phyloP scores from a whole-genome alignment of 345 rosid species.

The rapeseed (Brassica napus) region DNA sequence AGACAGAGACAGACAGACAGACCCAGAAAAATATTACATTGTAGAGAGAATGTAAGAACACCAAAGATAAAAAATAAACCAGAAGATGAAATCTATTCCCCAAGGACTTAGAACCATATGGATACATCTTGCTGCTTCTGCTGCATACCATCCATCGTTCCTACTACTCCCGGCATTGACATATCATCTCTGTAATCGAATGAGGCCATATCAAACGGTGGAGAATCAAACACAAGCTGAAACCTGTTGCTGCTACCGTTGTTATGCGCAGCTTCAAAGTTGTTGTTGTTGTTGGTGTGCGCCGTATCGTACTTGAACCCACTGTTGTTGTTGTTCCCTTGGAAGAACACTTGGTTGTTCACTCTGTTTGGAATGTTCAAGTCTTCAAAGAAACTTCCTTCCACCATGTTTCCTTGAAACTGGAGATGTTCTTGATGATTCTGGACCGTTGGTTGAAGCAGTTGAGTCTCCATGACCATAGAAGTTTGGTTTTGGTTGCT shows the following conservation, averaged over 20 bases:
- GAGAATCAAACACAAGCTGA: slow-evolving; percentile 59
- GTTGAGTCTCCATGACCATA: slow-evolving; percentile 45
- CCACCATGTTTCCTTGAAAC: slow-evolving; percentile 50
- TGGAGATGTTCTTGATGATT: slow-evolving; percentile 61
- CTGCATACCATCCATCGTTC: slow-evolving; percentile 51
- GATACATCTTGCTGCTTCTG: slow-evolving; percentile 77
- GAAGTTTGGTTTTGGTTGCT: slow-evolving; percentile 54
- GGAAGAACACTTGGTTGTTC: slow-evolving; percentile 48
- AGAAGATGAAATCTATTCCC: slow-evolving; percentile 32
- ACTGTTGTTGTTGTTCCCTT: slow-evolving; percentile 45
- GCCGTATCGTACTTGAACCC: slow-evolving; percentile 24
- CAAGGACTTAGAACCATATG: slow-evolving; percentile 60
- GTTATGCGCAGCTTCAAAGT: slow-evolving; percentile 47
- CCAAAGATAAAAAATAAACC: not conserved
- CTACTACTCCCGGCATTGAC: slow-evolving; percentile 44
- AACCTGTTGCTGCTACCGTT: slow-evolving; percentile 42
- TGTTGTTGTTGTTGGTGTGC: slow-evolving; percentile 38
- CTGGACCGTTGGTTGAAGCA: slow-evolving; percentile 50
- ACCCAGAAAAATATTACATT: slow-evolving; percentile 35
- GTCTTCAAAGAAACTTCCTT: slow-evolving; percentile 59
- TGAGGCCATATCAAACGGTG: slow-evolving; percentile 61
- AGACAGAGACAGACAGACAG: slow-evolving; percentile 1
- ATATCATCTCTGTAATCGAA: slow-evolving; percentile 75
- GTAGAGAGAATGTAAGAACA: slow-evolving; percentile 22
- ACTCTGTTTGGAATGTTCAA: slow-evolving; percentile 48